Conservation (phyloP, 73 alveolate genomes). For the Symbiodinium pilosum region DNA sequence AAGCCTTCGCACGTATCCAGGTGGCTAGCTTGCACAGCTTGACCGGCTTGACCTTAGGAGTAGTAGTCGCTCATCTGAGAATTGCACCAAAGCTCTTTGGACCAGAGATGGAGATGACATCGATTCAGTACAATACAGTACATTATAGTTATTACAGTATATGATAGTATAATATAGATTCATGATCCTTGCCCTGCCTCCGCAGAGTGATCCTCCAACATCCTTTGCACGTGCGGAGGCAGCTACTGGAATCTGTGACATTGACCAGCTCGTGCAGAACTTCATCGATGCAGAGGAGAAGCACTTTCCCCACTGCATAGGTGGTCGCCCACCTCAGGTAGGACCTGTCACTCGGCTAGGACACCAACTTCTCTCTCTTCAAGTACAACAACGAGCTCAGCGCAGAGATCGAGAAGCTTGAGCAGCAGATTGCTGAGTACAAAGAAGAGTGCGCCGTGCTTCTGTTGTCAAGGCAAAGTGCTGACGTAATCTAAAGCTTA, state of each 20-base stretch:
- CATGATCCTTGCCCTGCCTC: too few species aligned
- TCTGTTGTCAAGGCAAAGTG: too few species aligned
- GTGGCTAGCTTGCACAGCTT: not conserved
- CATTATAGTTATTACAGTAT: too few species aligned
- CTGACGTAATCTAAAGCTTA: too few species aligned
- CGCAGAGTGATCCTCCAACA: too few species aligned
- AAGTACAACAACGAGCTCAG: conserved; percentile 97
- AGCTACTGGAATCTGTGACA: conserved; percentile 98
- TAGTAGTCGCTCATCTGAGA: too few species aligned
- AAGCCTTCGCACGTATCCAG: conserved; percentile 94
- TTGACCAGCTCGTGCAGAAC: conserved; percentile 97
- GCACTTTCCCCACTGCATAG: not conserved
- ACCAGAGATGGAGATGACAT: too few species aligned
- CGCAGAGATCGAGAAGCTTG: conserved; percentile 97
- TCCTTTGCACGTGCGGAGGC: conserved; percentile 94
- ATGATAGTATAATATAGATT: too few species aligned
- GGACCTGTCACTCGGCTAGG: conserved; percentile 28
- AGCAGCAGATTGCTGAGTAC: conserved; percentile 96
- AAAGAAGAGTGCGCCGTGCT: conserved; percentile 94
- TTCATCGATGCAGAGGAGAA: conserved; percentile 97
- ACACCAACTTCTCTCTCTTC: conserved; percentile 97
- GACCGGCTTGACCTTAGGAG: too few species aligned
- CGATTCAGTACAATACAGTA: too few species aligned
- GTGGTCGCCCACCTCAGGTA: not conserved
- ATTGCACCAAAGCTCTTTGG: too few species aligned